Evolutionary conservation across 2,329 filamentous ascomycete species (phyloP), one percentile per base, ranked within the genome.

Genomic region (Talaromyces piceae): DNA sequence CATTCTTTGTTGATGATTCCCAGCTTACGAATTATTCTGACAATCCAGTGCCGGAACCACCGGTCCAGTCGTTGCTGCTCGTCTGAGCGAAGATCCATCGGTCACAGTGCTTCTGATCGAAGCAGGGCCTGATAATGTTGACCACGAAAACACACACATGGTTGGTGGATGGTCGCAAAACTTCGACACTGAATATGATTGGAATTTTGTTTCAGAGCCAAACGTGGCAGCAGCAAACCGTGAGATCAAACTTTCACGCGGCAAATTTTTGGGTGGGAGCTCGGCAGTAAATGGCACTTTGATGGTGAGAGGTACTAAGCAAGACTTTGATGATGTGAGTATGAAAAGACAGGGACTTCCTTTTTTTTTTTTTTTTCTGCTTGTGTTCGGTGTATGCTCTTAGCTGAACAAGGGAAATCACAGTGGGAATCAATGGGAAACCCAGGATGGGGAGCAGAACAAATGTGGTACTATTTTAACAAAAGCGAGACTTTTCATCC

Each of bases 401-500:
- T 33, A 4, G 13, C 30, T 33, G 5, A 33, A 33, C 81, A 80
- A 80, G 71, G 63, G 2, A 56, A 79, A 76, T 2, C 80, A 80
- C 79, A 76, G 70, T 50, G 78, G 80, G 37, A 41, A 41, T 5
- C 37, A 6, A 41, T 20, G 37, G 16, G 37, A 23, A 41, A 20
- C 16, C 11, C 37, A n/a, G 37, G 20, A 22, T 18, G 13, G 27
- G 39, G 18, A 16, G 9, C 11, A 25, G 3, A 2, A 12, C 3
- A n/a, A 4, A 22, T 25, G 3, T 23, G 11, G n/a, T 20, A 43
- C 49, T 6, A 53, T 16, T 27, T 1, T 13, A 41, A 16, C 2
- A 46, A 67, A 76, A 69, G 77, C 1, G 80, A 83, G 56, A 79
- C 74, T 2, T 83, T 83, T 57, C 76, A 82, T 50, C 59, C 65